A percentile compares a stretch with the other conserved stretches of the same genome.
phyloP scores from a whole-genome alignment of 2,329 filamentous ascomycete genomes.

The Pseudogymnoascus sp. region DNA sequence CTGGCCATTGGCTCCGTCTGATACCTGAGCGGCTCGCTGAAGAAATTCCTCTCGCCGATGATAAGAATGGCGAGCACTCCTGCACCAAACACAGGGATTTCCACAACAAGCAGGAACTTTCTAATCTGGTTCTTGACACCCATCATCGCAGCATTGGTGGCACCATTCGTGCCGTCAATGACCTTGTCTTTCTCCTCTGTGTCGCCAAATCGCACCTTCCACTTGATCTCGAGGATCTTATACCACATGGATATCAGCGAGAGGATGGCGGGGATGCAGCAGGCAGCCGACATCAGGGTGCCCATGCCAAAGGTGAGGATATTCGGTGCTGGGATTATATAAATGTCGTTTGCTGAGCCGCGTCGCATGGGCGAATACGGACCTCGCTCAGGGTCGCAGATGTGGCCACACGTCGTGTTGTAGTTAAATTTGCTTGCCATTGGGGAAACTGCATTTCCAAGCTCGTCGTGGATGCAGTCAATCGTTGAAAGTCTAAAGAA shows the following conservation, averaged over 20 bases:
- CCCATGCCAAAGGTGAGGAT: slow-evolving; percentile 49
- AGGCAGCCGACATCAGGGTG: slow-evolving; percentile 54
- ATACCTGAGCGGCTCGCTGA: slow-evolving; percentile 45
- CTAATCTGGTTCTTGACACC: slow-evolving; percentile 47
- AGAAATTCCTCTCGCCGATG: slow-evolving; percentile 58
- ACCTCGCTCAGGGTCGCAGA: slow-evolving; percentile 37
- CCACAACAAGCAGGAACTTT: slow-evolving; percentile 45
- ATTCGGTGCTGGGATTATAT: slow-evolving; percentile 50
- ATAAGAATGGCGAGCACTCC: slow-evolving; percentile 52
- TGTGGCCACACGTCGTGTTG: slow-evolving; percentile 37
- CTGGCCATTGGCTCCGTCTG: slow-evolving; percentile 55
- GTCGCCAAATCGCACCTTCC: slow-evolving; percentile 39
- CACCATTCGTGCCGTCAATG: slow-evolving; percentile 47
- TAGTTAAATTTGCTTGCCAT: slow-evolving; percentile 38
- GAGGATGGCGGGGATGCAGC: slow-evolving; percentile 56
- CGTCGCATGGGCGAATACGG: slow-evolving; percentile 48
- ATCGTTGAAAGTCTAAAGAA: slow-evolving; percentile 48
- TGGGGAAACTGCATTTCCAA: slow-evolving; percentile 30
- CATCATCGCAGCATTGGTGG: slow-evolving; percentile 44
- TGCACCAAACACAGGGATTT: slow-evolving; percentile 50
- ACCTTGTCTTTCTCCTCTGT: slow-evolving; percentile 29
- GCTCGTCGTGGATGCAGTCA: slow-evolving; percentile 35
- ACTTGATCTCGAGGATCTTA: slow-evolving; percentile 56
- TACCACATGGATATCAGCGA: slow-evolving; percentile 55
- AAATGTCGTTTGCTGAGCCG: slow-evolving; percentile 51